Conservation (phyloP, 306 rosid genomes). For the Cicer judaicum region DNA sequence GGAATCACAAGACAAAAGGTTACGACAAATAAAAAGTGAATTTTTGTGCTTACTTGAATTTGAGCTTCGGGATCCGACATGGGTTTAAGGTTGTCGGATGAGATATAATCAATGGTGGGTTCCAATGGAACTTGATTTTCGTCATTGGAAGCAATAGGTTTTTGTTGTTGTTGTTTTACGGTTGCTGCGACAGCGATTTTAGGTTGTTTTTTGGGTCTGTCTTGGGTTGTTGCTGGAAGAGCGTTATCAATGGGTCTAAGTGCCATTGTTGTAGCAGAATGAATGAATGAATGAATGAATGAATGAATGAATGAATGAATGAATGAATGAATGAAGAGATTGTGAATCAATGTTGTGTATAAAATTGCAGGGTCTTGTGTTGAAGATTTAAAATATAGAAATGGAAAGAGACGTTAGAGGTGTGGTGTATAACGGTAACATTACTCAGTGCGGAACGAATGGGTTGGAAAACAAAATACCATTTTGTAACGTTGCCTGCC, state of each 20-base stretch:
- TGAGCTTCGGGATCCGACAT: constrained; percentile 67
- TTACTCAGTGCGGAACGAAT: not conserved
- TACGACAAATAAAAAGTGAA: not conserved
- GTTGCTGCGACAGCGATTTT: constrained; percentile 56
- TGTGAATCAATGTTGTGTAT: not conserved
- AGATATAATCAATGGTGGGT: constrained; percentile 66
- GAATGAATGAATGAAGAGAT: not conserved
- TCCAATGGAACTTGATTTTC: constrained; percentile 69
- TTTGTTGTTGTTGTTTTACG: constrained; percentile 57
- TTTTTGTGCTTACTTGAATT: constrained; percentile 56
- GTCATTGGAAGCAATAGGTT: constrained; percentile 47
- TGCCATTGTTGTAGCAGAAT: constrained; percentile 54
- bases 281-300: not conserved
- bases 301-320: too few species aligned
- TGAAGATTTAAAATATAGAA: constrained; percentile 30
- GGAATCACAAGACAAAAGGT: not conserved
- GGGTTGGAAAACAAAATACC: not conserved
- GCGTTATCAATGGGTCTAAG: constrained; percentile 89
- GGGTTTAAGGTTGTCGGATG: constrained; percentile 75
- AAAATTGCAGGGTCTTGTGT: not conserved
- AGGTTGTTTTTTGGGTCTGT: constrained; percentile 78
- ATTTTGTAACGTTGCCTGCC: not conserved
- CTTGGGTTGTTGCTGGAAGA: constrained; percentile 63
- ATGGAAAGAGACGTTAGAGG: constrained; percentile 47
- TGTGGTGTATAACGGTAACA: constrained; percentile 44